Evolutionary conservation across 768 basidiomycete genomes (phyloP), one percentile per base, ranked within the genome.

Genomic region (Omphalotus guepiniiformis): DNA sequence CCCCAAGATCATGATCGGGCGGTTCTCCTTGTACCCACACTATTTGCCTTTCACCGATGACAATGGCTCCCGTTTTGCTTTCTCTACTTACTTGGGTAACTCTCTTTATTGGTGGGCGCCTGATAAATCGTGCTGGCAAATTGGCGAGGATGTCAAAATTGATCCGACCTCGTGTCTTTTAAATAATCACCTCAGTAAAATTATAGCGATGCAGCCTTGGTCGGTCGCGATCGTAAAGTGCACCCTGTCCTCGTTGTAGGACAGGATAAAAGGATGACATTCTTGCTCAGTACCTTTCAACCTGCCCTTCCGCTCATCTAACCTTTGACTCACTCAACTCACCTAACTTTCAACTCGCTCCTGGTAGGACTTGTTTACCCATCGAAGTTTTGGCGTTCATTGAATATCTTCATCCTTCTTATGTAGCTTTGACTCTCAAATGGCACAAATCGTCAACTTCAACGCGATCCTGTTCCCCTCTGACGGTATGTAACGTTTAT

Each of bases 381-480:
- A n/a, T n/a, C n/a, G n/a, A n/a, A n/a, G n/a, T n/a, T n/a, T n/a
- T n/a, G n/a, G n/a, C n/a, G n/a, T n/a, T n/a, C n/a, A n/a, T n/a
- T n/a, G n/a, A n/a, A n/a, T n/a, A n/a, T n/a, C n/a, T n/a, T n/a
- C n/a, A n/a, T n/a, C n/a, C n/a, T n/a, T 19, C 39, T 23, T 38
- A 26, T 18, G 28, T 44, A 47, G 49, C 40, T 30, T 48, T 37
- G 46, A 55, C 54, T 58, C 53, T 36, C 27, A 54, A 45, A 88
- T 88, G 85, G 83, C 85, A 58, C 76, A 80, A 53, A 67, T 85
- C 50, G 62, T 70, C 25, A 70, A 77, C n/a, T 83, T 74, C 58
- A 79, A 86, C 19, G 85, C 85, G 37, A 78, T 91, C 53, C 71
- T 90, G 51, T 85, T 91, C 60, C 87, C 88, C 22, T 79, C 83